Percentiles rank a stretch among this genome's conserved stretches.
Conservation (phyloP, 1,139 yeast genomes). For the Protomyces arabidopsidicola region DNA sequence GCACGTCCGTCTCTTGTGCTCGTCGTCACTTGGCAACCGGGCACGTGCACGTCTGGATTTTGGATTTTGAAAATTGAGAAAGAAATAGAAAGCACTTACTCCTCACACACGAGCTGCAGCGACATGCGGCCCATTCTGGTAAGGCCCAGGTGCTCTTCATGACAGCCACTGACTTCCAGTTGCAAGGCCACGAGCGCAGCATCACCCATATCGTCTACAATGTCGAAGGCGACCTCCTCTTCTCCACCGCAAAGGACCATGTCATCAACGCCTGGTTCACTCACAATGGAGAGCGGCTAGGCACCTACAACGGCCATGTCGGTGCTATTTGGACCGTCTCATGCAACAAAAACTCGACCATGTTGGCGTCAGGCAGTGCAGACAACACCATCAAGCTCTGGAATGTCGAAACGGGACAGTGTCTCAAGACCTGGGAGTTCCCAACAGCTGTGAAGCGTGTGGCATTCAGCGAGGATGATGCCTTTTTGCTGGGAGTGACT, state of each 20-base stretch:
- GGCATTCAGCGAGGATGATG: constrained; percentile 73
- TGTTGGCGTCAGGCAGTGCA: constrained; percentile 84
- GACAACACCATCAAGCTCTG: constrained; percentile 83
- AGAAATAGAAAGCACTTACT: neutral
- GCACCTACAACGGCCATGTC: constrained; percentile 81
- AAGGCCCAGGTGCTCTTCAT: neutral
- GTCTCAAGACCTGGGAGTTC: constrained; percentile 67
- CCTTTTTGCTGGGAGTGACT: constrained; percentile 66
- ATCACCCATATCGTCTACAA: constrained; percentile 34
- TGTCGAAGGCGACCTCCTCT: constrained; percentile 86
- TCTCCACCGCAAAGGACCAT: constrained; percentile 77
- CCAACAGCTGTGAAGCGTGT: constrained; percentile 88
- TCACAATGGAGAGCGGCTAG: constrained; percentile 92
- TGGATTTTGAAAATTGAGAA: neutral
- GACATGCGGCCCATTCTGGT: constrained; percentile 25
- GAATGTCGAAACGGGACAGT: constrained; percentile 74
- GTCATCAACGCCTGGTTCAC: constrained; percentile 83
- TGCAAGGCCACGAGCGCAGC: constrained; percentile 37
- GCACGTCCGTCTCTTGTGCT: too few relatives aligned
- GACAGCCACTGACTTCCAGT: neutral
- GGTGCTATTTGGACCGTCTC: constrained; percentile 98
- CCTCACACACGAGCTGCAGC: neutral
- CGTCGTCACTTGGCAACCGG: too few relatives aligned
- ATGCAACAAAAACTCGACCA: constrained; percentile 61
- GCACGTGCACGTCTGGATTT: neutral